Evolutionary conservation across 2,329 filamentous ascomycete genomes (phyloP), one percentile per base, ranked within the genome.

Genomic region (Calonectria fujianensis): DNA sequence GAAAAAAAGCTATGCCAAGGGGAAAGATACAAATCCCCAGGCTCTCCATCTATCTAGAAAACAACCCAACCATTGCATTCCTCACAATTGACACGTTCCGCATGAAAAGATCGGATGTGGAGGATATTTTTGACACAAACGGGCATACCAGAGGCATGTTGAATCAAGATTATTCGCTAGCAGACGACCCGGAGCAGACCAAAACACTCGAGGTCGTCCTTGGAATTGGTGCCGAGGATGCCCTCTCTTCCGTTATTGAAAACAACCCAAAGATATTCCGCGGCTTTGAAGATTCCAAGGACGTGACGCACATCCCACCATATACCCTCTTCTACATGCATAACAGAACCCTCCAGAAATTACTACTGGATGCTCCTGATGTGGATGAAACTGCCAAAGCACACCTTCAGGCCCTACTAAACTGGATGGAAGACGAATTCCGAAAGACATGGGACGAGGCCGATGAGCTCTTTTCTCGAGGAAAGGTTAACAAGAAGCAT

Each of bases 401-500:
- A 16, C 27, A 57, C 9, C n/a, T 74, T 4, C 10, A 8, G 14
- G 11, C 18, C 20, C 24, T 75, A 13, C 54, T 72, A 8, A n/a
- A 65, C 2, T 75, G 74, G 74, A 69, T 75, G 67, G 71, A 74
- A 54, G 14, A 32, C 32, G 69, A 65, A n/a, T 51, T 18, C 24
- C 52, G 67, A n/a, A 41, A 41, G 9, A 24, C 45, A 5, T 75
- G 74, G 74, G 29, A 74, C 11, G 68, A 74, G 16, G 74, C 71
- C 0, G 63, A 75, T 32, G 72, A 54, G 1, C 27, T 75, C 7
- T 74, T 75, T 20, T n/a, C 67, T 9, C 61, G 61, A 24, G 67
- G 67, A 9, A 74, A 61, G 24, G 24, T 74, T 48, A 74, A 48
- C 32, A 0, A 0, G 2, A 31, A 59, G n/a, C 63, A 66, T 20